Evolutionary conservation across 164 flowering plant genomes (phyloP).

Genomic region (Akebia trifoliata): DNA sequence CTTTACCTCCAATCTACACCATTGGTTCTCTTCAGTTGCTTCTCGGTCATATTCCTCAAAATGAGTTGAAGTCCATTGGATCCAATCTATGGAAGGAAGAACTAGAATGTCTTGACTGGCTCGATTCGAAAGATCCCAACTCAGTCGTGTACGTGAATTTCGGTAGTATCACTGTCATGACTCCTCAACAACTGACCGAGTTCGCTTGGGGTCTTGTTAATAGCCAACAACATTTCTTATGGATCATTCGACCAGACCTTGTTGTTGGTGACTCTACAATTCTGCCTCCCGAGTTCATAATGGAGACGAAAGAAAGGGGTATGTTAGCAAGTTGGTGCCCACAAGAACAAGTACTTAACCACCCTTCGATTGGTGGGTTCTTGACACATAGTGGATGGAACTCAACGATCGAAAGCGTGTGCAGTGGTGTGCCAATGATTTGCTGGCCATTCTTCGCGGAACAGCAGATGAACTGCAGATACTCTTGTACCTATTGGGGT

Average conservation of each 20-base stretch:
- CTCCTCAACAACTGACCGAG: constrained; percentile 19
- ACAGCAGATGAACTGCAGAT: constrained; percentile 32
- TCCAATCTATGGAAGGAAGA: constrained; percentile 22
- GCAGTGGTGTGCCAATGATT: constrained; percentile 28
- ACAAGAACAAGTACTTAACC: constrained; percentile 27
- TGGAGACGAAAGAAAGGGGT: constrained; percentile 15
- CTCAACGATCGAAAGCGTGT: constrained; percentile 25
- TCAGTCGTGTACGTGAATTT: constrained; percentile 28
- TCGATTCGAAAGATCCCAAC: constrained; percentile 13
- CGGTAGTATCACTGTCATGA: constrained; percentile 23
- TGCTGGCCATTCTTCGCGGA: constrained; percentile 43
- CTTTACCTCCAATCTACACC: constrained; percentile 12
- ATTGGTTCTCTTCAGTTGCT: constrained; percentile 14
- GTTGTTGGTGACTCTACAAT: constrained; percentile 20
- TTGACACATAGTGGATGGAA: constrained; percentile 27
- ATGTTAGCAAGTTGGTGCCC: constrained; percentile 26
- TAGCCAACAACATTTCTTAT: constrained; percentile 18
- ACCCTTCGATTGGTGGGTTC: constrained; percentile 30
- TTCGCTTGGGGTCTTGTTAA: constrained; percentile 31
- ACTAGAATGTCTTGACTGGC: constrained; percentile 20
- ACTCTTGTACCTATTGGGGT: constrained; percentile 24
- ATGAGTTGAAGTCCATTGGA: not conserved
- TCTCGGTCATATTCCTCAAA: not conserved
- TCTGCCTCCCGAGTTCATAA: constrained; percentile 19
- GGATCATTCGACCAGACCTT: constrained; percentile 23